phyloP scores from a whole-genome alignment of 352 stramenopile genomes.

The Thraustochytrium aureum region DNA sequence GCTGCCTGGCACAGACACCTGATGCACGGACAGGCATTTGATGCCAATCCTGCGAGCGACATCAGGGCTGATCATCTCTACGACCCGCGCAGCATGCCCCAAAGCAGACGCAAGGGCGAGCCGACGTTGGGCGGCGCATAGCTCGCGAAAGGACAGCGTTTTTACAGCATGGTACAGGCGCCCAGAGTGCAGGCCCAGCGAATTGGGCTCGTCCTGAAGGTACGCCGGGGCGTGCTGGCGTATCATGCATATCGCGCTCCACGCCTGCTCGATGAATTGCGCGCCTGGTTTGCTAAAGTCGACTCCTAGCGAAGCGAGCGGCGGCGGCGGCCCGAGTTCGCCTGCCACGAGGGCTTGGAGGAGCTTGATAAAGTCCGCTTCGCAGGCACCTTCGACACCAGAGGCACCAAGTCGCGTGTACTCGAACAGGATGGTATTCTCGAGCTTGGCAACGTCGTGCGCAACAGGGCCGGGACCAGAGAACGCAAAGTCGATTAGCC shows the following conservation, averaged over 20 bases:
- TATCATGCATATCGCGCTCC: conserved; percentile 5
- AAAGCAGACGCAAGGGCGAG: conserved; percentile 19
- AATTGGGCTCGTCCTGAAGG: not conserved
- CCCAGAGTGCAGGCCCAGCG: conserved; percentile 22
- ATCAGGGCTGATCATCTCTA: not conserved
- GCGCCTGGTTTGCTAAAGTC: not conserved
- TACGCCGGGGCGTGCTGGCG: conserved; percentile 12
- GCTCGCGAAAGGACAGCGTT: conserved; percentile 28
- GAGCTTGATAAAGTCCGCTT: conserved; percentile 19
- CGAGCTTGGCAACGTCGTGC: conserved; percentile 41
- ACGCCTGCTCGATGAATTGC: conserved; percentile 9
- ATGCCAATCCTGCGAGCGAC: not conserved
- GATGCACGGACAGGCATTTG: not conserved
- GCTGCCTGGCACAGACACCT: not conserved
- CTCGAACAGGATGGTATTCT: conserved; percentile 46
- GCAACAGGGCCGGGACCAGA: conserved; percentile 11
- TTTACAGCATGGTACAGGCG: conserved; percentile 42
- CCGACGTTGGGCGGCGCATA: not conserved
- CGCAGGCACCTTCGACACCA: not conserved
- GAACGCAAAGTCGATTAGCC: conserved; percentile 55
- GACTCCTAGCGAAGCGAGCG: not conserved
- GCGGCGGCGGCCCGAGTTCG: not conserved
- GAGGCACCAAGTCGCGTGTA: conserved; percentile 22
- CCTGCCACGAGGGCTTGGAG: not conserved
- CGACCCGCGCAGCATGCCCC: not conserved